Conservation (phyloP, 768 basidiomycete genomes). For the Boletus insuetus region DNA sequence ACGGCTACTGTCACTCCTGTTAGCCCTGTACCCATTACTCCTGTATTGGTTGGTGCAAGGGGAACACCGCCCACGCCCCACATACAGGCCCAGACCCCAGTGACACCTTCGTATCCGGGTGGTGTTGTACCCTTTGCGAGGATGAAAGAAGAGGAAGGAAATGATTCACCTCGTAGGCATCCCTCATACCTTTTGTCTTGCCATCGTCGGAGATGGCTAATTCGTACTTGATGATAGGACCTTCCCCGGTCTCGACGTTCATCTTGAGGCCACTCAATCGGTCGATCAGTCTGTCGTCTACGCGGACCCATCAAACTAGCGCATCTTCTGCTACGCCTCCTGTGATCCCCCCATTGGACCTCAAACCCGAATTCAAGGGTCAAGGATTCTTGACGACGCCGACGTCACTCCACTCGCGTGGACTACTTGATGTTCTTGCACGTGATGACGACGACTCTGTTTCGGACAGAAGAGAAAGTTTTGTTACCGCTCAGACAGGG, state of each 20-base stretch:
- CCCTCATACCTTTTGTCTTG: neutral
- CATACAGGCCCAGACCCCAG: constrained; percentile 19
- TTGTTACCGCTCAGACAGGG: constrained; percentile 45
- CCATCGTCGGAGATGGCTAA: constrained; percentile 4
- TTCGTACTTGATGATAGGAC: constrained; percentile 32
- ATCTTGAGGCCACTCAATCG: constrained; percentile 64
- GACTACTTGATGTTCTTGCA: constrained; percentile 22
- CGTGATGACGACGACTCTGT: constrained; percentile 38
- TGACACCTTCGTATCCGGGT: constrained; percentile 21
- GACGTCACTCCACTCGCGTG: constrained; percentile 23
- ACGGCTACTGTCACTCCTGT: constrained; percentile 30
- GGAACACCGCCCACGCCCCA: constrained; percentile 13
- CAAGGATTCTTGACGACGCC: constrained; percentile 29
- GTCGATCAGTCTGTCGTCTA: constrained; percentile 62
- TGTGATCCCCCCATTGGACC: constrained; percentile 56
- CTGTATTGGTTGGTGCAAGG: constrained; percentile 20
- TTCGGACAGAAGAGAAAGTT: constrained; percentile 56
- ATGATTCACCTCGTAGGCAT: constrained; percentile 42
- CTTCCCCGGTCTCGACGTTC: constrained; percentile 55
- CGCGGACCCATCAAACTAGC: constrained; percentile 52
- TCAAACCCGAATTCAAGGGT: constrained; percentile 51
- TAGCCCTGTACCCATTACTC: constrained; percentile 27
- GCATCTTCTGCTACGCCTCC: constrained; percentile 41
- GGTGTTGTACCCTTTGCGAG: constrained; percentile 23
- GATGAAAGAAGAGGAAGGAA: constrained; percentile 28